Evolutionary conservation across 148 eudicot species (phyloP).

Genomic region (Fagopyrum esculentum): DNA sequence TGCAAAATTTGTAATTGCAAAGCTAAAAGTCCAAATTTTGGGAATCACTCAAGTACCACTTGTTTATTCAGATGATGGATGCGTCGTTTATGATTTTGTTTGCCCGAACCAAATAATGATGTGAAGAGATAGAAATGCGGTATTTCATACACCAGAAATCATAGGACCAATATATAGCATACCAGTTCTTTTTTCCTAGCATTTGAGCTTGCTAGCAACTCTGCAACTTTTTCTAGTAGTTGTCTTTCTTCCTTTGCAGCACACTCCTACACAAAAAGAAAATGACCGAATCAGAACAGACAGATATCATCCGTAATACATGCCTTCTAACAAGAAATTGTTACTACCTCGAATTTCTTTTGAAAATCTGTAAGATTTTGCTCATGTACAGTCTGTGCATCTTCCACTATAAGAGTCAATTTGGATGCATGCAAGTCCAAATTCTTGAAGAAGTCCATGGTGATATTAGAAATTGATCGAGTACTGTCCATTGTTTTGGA

Average conservation of each 20-base stretch:
- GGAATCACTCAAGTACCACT: too few relatives aligned
- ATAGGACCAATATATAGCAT: conserved; percentile 10
- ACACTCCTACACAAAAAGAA: conserved; percentile 50
- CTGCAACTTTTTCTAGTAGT: conserved; percentile 82
- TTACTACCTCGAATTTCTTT: conserved; percentile 78
- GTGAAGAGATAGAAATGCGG: too few relatives aligned
- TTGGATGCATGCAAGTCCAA: conserved; percentile 74
- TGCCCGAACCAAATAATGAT: too few relatives aligned
- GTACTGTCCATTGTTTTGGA: conserved; percentile 71
- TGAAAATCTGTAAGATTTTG: conserved; percentile 75
- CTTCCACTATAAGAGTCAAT: conserved; percentile 71
- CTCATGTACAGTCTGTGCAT: conserved; percentile 64
- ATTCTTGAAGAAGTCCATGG: conserved; percentile 60
- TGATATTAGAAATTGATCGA: conserved; percentile 71
- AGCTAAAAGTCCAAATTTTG: too few relatives aligned
- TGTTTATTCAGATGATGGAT: too few relatives aligned
- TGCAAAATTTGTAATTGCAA: too few relatives aligned
- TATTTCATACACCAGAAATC: not conserved
- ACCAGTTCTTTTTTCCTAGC: conserved; percentile 90
- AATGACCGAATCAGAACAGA: conserved; percentile 10
- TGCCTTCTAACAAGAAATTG: not conserved
- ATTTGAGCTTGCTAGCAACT: conserved; percentile 90
- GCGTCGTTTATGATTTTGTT: not conserved
- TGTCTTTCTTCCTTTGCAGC: conserved; percentile 85
- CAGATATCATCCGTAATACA: not conserved